Evolutionary conservation across 2,329 filamentous ascomycete genomes (phyloP), one percentile per base, ranked within the genome.

Genomic region (Malbranchea zuffiana): DNA sequence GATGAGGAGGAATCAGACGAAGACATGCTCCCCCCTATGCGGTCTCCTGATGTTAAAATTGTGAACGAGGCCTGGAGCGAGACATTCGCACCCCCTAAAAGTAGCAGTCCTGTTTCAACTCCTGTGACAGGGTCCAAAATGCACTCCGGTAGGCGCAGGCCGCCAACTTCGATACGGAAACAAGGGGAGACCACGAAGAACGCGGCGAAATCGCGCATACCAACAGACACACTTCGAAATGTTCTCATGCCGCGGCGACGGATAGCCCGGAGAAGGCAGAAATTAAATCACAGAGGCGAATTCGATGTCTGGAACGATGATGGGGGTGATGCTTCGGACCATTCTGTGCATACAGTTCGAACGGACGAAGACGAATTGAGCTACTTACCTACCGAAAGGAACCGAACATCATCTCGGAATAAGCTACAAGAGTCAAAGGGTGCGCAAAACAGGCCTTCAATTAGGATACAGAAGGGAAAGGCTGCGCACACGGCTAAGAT

Each of bases 301-400:
- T 35, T 36, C 20, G 32, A 35, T 19, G 19, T 35, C 8, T 30
- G 24, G 8, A 28, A 21, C 18, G 42, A 40, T 21, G 33, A 40
- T 13, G 19, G 31, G 15, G 39, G 32, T 8, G 30, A 21, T 36
- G 25, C 18, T 21, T 23, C 19, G 12, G 24, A 21, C 3, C 23
- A 20, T 12, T 24, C 39, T 11, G 31, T 25, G 11, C 26, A 26
- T 10, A 23, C 32, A 35, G 13, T 35, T 21, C 50, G 47, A 17
- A 44, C 49, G 5, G 57, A 60, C 35, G 56, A 62, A 11, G 59
- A 62, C 39, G 59, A 63, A 41, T 45, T 61, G 28, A 55, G 47
- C 29, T 54, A 53, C 35, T 34, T 50, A 7, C 50, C 50, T 13
- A 27, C 47, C 25, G 47, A 44, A 43, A 43, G 32, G 23, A 42